Evolutionary conservation across 345 rosid species (phyloP), one percentile per base, ranked within the genome.

Genomic region (Linum usitatissimum): DNA sequence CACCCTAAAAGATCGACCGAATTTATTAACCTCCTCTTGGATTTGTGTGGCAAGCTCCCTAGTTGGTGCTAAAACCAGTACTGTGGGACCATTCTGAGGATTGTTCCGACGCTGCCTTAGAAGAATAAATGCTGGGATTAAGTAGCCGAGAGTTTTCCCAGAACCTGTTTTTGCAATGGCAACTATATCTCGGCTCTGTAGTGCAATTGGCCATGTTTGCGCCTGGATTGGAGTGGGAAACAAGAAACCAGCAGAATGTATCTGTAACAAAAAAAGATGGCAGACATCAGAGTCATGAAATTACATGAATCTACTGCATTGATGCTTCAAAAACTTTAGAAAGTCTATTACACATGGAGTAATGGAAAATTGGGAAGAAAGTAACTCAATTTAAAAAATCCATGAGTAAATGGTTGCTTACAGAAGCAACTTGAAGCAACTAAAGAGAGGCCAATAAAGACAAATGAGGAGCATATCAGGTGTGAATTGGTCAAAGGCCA

Each of bases 91-190:
- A 63, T 80, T 77, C 68, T 74, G 91, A 61, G 96, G 74, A 70
- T 93, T 85, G 56, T 90, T 81, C 23, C 57, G 79, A 30, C 83
- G 74, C 48, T 77, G 80, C 74, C 89, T 82, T 14, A 93, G 83
- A 80, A 80, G 97, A 66, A 84, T 78, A 75, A 93, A 87, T 60
- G 96, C 88, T 53, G 99, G 99, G 49, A 93, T 87, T 77, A 93
- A 68, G 69, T 93, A 93, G 54, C 99, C 99, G 79, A 93, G 71
- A 30, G 99, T 93, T 87, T 93, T 93, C 67, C 99, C 99, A 18
- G 99, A 93, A 75, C 99, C 97, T 62, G 97, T 90, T 81, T 90
- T 93, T 36, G 99, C 99, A 83, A 90, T 84, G 58, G 99, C 99
- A 53, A 93, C 97, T 63, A 87, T 85, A 69, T 93, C 99, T 71